A percentile compares a stretch with the other conserved stretches of the same genome.
phyloP scores from a whole-genome alignment of 2,329 filamentous ascomycete species.

The Sarocladium strictum region DNA sequence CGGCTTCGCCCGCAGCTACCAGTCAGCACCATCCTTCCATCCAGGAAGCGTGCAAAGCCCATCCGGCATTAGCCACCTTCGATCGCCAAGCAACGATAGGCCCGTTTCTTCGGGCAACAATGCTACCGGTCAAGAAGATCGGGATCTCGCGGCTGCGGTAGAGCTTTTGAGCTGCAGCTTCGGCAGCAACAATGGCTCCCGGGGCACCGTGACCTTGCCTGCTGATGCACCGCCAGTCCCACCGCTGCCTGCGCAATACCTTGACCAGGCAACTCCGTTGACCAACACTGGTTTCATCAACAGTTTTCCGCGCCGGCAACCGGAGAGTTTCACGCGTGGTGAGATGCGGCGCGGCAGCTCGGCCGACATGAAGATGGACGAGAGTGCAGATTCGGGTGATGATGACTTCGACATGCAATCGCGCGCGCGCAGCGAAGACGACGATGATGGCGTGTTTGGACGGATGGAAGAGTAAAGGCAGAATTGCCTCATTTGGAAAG shows the following conservation, averaged over 20 bases:
- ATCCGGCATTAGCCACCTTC: conserved; percentile 52
- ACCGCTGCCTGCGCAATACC: conserved; percentile 74
- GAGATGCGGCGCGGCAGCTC: conserved; percentile 40
- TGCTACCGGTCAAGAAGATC: conserved; percentile 72
- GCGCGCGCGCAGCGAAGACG: conserved; percentile 70
- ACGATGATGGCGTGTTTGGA: conserved; percentile 93
- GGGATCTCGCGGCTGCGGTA: conserved; percentile 82
- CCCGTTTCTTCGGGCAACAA: conserved; percentile 76
- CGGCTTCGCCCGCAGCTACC: conserved; percentile 71
- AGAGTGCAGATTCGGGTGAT: conserved; percentile 59
- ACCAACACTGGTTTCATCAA: conserved; percentile 57
- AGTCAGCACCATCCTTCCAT: conserved; percentile 55
- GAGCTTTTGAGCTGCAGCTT: conserved; percentile 89
- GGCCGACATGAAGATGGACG: conserved; percentile 63
- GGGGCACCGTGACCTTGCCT: conserved; percentile 55
- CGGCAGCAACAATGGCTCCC: conserved; percentile 61
- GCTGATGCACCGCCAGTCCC: conserved; percentile 82
- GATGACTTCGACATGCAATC: conserved; percentile 58
- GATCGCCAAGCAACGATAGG: conserved; percentile 67
- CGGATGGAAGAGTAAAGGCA: conserved; percentile 78
- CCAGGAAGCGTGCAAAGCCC: conserved; percentile 41
- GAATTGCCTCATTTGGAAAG: conserved; percentile 2
- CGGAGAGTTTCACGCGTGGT: conserved; percentile 61
- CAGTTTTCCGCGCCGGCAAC: conserved; percentile 54
- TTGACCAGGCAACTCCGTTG: conserved; percentile 53